Base-by-base conservation (phyloP, 768 basidiomycete genomes). In the Trametes cubensis region DNA sequence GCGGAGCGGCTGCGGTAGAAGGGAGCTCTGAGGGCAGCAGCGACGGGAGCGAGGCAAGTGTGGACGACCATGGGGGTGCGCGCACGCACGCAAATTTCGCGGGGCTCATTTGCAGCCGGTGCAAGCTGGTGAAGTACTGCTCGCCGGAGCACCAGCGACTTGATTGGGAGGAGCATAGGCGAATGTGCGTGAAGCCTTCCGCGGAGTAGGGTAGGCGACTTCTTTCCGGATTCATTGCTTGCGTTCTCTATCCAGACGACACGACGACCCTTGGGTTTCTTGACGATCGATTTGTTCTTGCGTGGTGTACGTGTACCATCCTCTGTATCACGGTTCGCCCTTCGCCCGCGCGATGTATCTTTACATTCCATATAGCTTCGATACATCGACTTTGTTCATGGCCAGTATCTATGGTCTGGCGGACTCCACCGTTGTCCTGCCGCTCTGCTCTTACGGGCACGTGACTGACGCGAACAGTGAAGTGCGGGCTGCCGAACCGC, bases 141-240 rank as follows among this genome's bases (percentile, higher is more conserved):
- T 89, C 86, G 48, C 76, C 83, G 15, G 85, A 89, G 67, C 88
- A 90, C 69, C 89, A 91, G 76, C 81, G 78, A 71, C 83, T 83
- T 70, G 89, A 91, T 65, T 91, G 89, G 89, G 85, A 86, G 23
- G 89, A 91, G 72, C 89, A 91, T 73, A 80, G 83, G 61, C 78
- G 89, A 60, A 87, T 90, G 56, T 91, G 89, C 68, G 73, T 72
- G n/a, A 79, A 75, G 61, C 74, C 78, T 44, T 62, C 64, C n/a
- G 55, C 41, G 17, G 63, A 64, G 23, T 55, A 46, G 46, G 10
- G 47, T 28, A 23, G 15, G 15, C 14, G 7, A 26, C 25, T n/a
- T 28, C 25, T 10, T 34, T 18, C 23, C 13, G 42, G 50, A 13
- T 25, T 38, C 18, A 14, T 44, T 57, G 64, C 40, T 46, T 40